These are phyloP conservation scores for Beauveria australis DNA, from an alignment of 2,329 filamentous ascomycete genomes.

Conservation along the genomic window DNA sequence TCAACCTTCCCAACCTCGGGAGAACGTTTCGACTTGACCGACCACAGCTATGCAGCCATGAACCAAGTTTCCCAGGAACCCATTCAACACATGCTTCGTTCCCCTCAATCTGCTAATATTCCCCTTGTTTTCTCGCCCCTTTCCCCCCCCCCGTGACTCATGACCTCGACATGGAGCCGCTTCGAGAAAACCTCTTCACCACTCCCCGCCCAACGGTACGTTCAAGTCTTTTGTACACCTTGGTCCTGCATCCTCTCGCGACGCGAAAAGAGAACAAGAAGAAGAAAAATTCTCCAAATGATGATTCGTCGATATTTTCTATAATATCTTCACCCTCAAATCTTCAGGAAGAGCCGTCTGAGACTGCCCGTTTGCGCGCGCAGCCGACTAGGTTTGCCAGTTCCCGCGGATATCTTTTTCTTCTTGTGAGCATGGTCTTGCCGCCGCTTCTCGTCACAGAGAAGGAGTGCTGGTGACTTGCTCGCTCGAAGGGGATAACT, in stretches of 20 bases:
- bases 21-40: neutral
- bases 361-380: conserved; percentile 22
- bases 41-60: neutral
- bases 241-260: neutral
- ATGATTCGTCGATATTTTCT: conserved; percentile 27
- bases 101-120: neutral
- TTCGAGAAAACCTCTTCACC: neutral
- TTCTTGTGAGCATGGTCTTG: neutral
- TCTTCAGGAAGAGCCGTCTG: conserved; percentile 40
- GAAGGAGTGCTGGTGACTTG: conserved; percentile 3
- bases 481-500: neutral
- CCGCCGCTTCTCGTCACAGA: conserved; percentile 9
- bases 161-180: neutral
- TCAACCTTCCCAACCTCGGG: neutral
- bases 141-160: neutral
- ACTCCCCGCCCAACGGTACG: conserved; percentile 12
- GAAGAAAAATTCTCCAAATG: conserved; percentile 23
- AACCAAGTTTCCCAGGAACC: neutral
- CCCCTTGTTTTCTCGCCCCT: neutral
- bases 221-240: neutral
- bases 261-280: neutral
- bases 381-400: conserved; percentile 9
- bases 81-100: neutral
- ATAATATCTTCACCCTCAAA: conserved; percentile 25
- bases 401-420: conserved; percentile 4